These are phyloP conservation scores for Rhododendron griersonianum DNA, from an alignment of 148 eudicot genomes.

Conservation along the genomic window DNA sequence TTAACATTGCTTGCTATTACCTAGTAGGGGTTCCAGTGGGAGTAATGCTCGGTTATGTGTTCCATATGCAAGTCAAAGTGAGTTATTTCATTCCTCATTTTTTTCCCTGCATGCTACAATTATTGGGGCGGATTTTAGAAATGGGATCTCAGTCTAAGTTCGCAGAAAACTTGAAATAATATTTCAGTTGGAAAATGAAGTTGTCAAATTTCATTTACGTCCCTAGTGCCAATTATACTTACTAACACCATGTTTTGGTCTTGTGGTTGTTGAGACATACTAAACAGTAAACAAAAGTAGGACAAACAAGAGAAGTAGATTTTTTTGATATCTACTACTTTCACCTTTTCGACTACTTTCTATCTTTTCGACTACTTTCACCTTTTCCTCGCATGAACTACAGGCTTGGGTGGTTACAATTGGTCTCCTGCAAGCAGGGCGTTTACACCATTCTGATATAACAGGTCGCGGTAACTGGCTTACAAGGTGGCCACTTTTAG, in stretches of 20 bases:
- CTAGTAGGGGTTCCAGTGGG: constrained; percentile 44
- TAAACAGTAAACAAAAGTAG: too few species aligned
- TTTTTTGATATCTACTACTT: not conserved
- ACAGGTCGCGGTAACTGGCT: too few species aligned
- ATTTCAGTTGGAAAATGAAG: not conserved
- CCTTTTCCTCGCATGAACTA: too few species aligned
- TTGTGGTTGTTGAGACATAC: not conserved
- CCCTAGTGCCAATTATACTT: too few species aligned
- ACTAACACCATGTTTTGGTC: not conserved
- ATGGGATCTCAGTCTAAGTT: not conserved
- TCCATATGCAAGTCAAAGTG: constrained; percentile 34
- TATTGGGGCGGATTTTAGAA: not conserved
- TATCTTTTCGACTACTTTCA: too few species aligned
- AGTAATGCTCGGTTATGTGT: constrained; percentile 36
- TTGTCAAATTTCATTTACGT: too few species aligned
- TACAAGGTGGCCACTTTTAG: too few species aligned
- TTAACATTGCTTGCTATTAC: constrained; percentile 44
- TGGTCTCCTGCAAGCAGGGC: too few species aligned
- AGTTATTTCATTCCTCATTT: not conserved
- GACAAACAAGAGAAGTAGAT: too few species aligned
- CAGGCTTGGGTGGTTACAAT: too few species aligned
- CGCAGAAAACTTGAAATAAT: not conserved
- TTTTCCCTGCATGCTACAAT: not conserved
- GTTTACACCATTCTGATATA: too few species aligned
- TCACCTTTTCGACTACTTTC: not conserved